These are phyloP conservation scores for Pythium aristosporum DNA, from an alignment of 352 stramenopile genomes.

Conservation along the genomic window DNA sequence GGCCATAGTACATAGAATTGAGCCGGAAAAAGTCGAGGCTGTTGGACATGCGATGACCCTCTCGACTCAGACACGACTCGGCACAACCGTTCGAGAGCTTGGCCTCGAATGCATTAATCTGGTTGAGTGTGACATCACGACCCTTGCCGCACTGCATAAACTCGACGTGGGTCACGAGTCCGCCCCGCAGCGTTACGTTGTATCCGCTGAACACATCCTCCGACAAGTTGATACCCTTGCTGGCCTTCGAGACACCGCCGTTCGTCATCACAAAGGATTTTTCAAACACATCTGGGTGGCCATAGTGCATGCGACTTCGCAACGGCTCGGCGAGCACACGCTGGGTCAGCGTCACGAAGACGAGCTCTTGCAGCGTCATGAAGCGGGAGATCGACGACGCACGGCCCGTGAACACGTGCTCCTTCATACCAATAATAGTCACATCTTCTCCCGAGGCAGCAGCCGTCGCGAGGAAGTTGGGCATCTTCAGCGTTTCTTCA, in stretches of 20 bases:
- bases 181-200: constrained; percentile 75
- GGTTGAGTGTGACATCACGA: constrained; percentile 84
- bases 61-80: constrained; percentile 77
- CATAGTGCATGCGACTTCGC: constrained; percentile 83
- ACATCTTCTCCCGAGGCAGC: constrained; percentile 63
- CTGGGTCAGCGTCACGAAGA: constrained; percentile 87
- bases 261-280: constrained; percentile 87
- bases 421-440: constrained; percentile 87
- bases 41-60: constrained; percentile 76
- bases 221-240: constrained; percentile 85
- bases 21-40: constrained; percentile 89
- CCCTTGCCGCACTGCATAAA: constrained; percentile 90
- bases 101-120: constrained; percentile 87
- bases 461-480: constrained; percentile 81
- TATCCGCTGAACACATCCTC: constrained; percentile 90
- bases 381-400: constrained; percentile 84
- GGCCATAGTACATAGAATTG: constrained; percentile 89
- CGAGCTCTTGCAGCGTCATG: constrained; percentile 86
- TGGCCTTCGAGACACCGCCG: constrained; percentile 86
- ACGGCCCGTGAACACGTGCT: constrained; percentile 88
- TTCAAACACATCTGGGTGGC: constrained; percentile 87
- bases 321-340: constrained; percentile 76
- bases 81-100: constrained; percentile 83
- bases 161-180: constrained; percentile 77
- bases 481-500: constrained; percentile 88